Evolutionary conservation across 1,284 basidiomycete genomes (phyloP), one percentile per base, ranked within the genome.

Genomic region (Tetrapyrgos nigripes): DNA sequence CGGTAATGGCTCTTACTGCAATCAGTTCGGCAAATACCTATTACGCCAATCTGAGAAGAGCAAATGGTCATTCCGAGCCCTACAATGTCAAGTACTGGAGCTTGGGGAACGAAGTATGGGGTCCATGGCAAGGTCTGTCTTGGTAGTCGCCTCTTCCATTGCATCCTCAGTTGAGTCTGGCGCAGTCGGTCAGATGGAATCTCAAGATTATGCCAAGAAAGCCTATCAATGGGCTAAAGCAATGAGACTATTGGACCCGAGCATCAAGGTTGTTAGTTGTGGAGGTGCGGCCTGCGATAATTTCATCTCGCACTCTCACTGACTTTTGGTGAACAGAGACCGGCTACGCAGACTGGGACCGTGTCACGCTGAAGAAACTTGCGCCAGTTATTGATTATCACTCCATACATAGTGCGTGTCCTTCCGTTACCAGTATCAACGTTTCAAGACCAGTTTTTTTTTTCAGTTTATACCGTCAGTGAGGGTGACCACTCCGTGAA

Each of bases 191-290:
- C 84, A 87, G 64, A 79, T 86, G 71, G 78, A 79, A 11, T 79
- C 85, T 0, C 71, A 77, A 23, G 86, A 86, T 57, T 88, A 88
- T 67, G 81, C 83, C 10, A 79, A 80, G 58, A 82, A 79, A 61
- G 86, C 86, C 0, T 80, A 77, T 49, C 83, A 84, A 64, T 89
- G 86, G 86, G 86, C 86, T 1, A 86, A 88, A 66, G 86, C 83
- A 1, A 72, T 89, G 37, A 79, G 79, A 48, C 75, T 88, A 0
- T 79, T 88, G 10, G 87, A 89, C 63, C 85, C 86, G 0, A 76
- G 59, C 26, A 84, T 88, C 68, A 74, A 83, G 62, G 73, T 88
- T 10, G 76, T 88, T 17, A 80, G 82, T 1, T 89, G 86, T 64
- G 87, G 86, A 52, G 81, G 76, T 75, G 33, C n/a, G 65, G 58